Evolutionary conservation across 2,329 filamentous ascomycete genomes (phyloP).

Genomic region (Sordariomycetes sp.): DNA sequence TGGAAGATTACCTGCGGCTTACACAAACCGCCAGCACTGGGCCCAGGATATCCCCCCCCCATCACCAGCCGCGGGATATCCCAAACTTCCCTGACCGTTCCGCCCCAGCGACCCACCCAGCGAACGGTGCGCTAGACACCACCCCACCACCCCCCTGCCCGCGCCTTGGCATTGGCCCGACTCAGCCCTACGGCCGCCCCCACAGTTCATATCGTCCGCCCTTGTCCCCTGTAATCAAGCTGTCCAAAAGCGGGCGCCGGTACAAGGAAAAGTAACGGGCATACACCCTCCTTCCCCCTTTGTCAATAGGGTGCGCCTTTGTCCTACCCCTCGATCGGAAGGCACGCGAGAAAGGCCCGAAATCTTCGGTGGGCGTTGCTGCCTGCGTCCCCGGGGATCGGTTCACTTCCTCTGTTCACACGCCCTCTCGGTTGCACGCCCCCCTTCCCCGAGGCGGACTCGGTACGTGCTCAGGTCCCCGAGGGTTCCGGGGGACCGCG

Average conservation of each 20-base stretch:
- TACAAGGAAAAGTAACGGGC: neutral
- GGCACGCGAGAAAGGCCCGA: neutral
- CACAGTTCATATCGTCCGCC: too few relatives aligned
- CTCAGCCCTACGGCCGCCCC: neutral
- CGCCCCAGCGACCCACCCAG: neutral
- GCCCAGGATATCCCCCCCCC: neutral
- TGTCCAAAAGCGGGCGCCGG: too few relatives aligned
- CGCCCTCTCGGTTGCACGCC: neutral
- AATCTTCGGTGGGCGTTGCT: neutral
- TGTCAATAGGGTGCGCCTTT: neutral
- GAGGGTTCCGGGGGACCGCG: neutral
- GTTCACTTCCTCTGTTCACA: neutral
- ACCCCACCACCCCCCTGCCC: neutral
- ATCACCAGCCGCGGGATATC: neutral
- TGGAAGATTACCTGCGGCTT: too few relatives aligned
- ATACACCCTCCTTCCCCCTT: neutral
- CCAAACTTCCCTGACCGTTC: neutral
- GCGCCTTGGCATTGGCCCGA: neutral
- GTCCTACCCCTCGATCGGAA: neutral
- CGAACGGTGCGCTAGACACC: neutral
- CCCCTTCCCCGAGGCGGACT: neutral
- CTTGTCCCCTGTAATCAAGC: too few relatives aligned
- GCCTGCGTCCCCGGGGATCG: neutral
- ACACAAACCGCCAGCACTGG: too few relatives aligned
- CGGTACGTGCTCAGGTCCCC: neutral